These are phyloP conservation scores for Calendula officinalis DNA, from an alignment of 129 eudicot genomes.

Conservation along the genomic window DNA sequence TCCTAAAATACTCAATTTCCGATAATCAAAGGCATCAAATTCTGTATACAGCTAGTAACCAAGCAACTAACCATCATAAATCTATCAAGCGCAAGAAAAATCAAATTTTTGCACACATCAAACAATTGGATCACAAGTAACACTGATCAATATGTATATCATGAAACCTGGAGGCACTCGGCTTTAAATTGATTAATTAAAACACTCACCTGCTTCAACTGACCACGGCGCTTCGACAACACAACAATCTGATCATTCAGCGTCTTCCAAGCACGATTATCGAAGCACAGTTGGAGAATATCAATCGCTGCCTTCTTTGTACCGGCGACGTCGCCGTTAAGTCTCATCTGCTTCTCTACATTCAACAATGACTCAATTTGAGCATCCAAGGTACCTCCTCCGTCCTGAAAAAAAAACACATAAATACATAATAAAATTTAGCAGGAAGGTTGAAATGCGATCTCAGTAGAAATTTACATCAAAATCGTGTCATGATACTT, in stretches of 20 bases:
- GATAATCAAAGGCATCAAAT: not conserved
- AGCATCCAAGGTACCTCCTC: slow-evolving; percentile 54
- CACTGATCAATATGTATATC: slow-evolving; percentile 3
- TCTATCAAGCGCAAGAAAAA: not conserved
- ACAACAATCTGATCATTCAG: slow-evolving; percentile 87
- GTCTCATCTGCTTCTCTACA: slow-evolving; percentile 87
- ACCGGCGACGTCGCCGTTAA: slow-evolving; percentile 70
- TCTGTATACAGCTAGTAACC: not conserved
- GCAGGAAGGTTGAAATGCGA: not conserved
- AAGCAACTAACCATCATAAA: not conserved
- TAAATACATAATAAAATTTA: not conserved
- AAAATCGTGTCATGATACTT: not conserved
- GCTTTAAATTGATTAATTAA: not conserved
- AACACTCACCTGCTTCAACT: slow-evolving; percentile 62
- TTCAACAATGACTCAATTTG: slow-evolving; percentile 73
- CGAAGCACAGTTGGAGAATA: slow-evolving; percentile 69
- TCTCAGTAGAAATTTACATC: not conserved
- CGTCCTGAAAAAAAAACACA: slow-evolving; percentile 41
- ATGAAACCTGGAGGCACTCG: not conserved
- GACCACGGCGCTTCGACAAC: slow-evolving; percentile 88
- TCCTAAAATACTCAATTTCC: not conserved
- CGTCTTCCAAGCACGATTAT: slow-evolving; percentile 77
- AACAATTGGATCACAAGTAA: not conserved
- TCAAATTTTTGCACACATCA: not conserved
- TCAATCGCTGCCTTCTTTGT: slow-evolving; percentile 70